Evolutionary conservation across 495 filamentous ascomycete genomes (phyloP).

Genomic region (Penicillium ucsense): DNA sequence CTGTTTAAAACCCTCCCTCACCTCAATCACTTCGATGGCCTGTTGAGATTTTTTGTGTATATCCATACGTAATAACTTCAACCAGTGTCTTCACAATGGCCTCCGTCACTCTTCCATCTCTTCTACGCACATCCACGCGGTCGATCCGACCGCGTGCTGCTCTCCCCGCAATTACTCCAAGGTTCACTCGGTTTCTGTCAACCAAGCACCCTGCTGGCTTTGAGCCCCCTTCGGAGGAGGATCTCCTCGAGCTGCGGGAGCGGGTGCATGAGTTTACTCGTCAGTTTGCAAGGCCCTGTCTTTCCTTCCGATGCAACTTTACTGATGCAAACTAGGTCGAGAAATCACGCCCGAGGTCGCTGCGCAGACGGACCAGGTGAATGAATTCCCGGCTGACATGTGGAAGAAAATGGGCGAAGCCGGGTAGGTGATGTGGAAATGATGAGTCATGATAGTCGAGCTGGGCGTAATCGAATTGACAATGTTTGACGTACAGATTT

Average conservation of each 20-base stretch:
- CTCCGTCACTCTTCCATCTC: conserved; percentile 16
- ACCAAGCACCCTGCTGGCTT: conserved; percentile 87
- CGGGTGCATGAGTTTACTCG: conserved; percentile 87
- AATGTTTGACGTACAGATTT: conserved; percentile 37
- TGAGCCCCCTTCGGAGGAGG: conserved; percentile 59
- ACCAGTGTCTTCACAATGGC: conserved; percentile 19
- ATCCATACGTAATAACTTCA: no score
- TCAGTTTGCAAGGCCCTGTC: conserved; percentile 5
- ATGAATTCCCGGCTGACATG: conserved; percentile 85
- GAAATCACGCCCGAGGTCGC: conserved; percentile 77
- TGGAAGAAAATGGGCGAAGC: conserved; percentile 91
- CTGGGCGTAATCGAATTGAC: conserved; percentile 1
- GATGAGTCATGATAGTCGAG: neutral
- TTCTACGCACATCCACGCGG: conserved; percentile 25
- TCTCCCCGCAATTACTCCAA: conserved; percentile 25
- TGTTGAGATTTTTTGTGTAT: no score
- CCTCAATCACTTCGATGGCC: neutral
- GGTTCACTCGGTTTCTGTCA: conserved; percentile 28
- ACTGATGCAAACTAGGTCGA: conserved; percentile 23
- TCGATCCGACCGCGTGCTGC: conserved; percentile 17
- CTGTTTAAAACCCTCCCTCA: neutral
- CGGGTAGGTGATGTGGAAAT: conserved; percentile 31
- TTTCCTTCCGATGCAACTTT: neutral
- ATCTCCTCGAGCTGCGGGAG: conserved; percentile 78
- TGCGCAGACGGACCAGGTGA: conserved; percentile 66